Evolutionary conservation across 2,329 filamentous ascomycete genomes (phyloP).

Genomic region (Fulvia fulva): DNA sequence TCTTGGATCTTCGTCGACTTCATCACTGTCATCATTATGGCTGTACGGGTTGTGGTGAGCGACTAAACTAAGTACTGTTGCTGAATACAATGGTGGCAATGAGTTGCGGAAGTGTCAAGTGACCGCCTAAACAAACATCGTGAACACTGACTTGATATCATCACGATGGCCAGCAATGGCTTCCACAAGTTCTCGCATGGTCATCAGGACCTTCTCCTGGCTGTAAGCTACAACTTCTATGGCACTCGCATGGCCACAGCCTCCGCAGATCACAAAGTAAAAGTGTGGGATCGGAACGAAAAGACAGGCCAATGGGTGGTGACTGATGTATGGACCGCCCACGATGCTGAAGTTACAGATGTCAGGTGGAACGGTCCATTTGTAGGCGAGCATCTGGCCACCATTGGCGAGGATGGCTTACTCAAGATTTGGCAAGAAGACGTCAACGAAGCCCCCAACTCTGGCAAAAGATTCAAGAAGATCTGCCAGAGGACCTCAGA

Average conservation of each 20-base stretch:
- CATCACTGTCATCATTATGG: not conserved
- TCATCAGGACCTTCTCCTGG: slow-evolving; percentile 75
- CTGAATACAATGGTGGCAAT: not conserved
- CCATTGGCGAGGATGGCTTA: slow-evolving; percentile 82
- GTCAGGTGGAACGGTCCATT: slow-evolving; percentile 92
- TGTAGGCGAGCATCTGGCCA: slow-evolving; percentile 82
- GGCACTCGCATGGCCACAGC: slow-evolving; percentile 88
- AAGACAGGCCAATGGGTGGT: slow-evolving; percentile 72
- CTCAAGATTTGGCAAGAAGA: slow-evolving; percentile 94
- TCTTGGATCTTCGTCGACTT: not conserved
- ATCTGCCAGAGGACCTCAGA: slow-evolving; percentile 60
- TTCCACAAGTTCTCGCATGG: slow-evolving; percentile 65
- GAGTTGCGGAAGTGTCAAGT: not conserved
- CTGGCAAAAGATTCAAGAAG: slow-evolving; percentile 75
- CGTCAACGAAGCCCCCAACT: slow-evolving; percentile 67
- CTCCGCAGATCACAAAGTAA: slow-evolving; percentile 87
- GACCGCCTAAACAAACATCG: not conserved
- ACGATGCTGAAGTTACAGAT: slow-evolving; percentile 86
- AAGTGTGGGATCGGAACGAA: slow-evolving; percentile 80
- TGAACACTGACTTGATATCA: not conserved
- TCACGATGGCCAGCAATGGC: slow-evolving; percentile 27
- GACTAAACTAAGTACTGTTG: not conserved
- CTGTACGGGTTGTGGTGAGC: too few species aligned
- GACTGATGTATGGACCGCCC: slow-evolving; percentile 83
- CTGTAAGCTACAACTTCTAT: slow-evolving; percentile 86